Evolutionary conservation across 2,329 filamentous ascomycete genomes (phyloP), one percentile per base, ranked within the genome.

Genomic region (Colletotrichum sp.): DNA sequence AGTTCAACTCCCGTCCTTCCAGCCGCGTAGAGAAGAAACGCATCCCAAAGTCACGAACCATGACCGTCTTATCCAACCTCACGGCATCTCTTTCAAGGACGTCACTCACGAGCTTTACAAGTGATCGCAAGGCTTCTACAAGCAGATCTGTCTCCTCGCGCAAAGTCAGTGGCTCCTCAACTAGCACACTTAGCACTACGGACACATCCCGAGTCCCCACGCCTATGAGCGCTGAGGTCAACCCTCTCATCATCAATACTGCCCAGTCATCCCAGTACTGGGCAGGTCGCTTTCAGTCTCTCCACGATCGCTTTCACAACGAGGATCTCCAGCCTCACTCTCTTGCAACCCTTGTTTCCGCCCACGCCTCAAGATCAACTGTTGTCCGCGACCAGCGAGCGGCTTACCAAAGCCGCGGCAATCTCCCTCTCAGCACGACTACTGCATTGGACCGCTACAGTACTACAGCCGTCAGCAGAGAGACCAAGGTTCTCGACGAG

Each of bases 241-340:
- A 76, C 13, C 71, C 61, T 15, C 8, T 48, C 56, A 80, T 82
- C 4, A 81, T 91, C 16, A 80, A 81, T 66, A 83, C 80, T 0
- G 85, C 88, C 3, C 87, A 89, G 78, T 83, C 87, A 8, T 86
- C 87, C 3, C 82, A 85, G 4, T 93, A 92, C 81, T 94, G 92
- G 92, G 85, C 87, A 13, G 92, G 92, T 21, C 90, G 92, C 52
- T 93, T 93, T 80, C 83, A 88, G 66, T 83, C 90, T 3, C 82
- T 93, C 1, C 86, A 89, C 66, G 91, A 93, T 82, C 87, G 86
- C n/a, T 87, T 89, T 26, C 74, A 71, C 32, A 86, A 83, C 73
- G 87, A 89, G 77, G 79, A 56, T 7, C 65, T 77, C 21, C 73
- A 73, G 55, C 64, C 64, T 15, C 52, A 61, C 10, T 69, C 65